phyloP scores from a whole-genome alignment of 768 basidiomycete genomes.

The Leccinum subgranulosum region DNA sequence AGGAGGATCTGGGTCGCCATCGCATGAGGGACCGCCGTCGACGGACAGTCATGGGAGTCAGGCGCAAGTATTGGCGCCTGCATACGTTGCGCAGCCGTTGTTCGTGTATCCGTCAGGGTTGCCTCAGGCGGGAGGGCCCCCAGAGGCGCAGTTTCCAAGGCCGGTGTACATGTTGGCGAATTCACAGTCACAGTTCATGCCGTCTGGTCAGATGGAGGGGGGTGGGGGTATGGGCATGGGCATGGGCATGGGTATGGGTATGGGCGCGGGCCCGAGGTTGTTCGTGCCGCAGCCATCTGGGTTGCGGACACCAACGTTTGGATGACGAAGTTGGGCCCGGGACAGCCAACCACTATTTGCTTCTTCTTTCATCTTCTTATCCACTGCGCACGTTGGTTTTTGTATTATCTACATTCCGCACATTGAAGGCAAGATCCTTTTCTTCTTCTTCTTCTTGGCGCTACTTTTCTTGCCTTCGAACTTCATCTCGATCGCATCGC shows the following conservation, averaged over 20 bases:
- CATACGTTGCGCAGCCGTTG: slow-evolving; percentile 29
- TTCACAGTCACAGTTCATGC: slow-evolving; percentile 24
- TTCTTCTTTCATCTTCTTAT: not conserved
- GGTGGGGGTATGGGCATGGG: not conserved
- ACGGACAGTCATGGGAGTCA: slow-evolving; percentile 33
- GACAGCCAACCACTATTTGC: not conserved
- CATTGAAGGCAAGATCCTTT: not conserved
- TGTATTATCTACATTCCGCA: too few relatives aligned
- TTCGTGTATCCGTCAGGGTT: slow-evolving; percentile 30
- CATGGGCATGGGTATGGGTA: not conserved
- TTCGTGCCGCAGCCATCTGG: slow-evolving; percentile 28
- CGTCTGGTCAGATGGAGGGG: slow-evolving; percentile 14
- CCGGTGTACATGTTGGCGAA: slow-evolving; percentile 31
- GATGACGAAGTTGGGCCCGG: slow-evolving; percentile 2
- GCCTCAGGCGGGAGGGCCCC: slow-evolving; percentile 28
- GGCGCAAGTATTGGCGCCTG: slow-evolving; percentile 22
- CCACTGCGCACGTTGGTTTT: not conserved
- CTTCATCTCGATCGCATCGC: not conserved
- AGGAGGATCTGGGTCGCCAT: slow-evolving; percentile 27
- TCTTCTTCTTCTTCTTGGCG: not conserved
- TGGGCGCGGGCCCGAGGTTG: slow-evolving; percentile 12
- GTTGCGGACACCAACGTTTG: slow-evolving; percentile 25
- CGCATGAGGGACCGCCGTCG: slow-evolving; percentile 29
- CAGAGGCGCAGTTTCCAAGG: slow-evolving; percentile 21
- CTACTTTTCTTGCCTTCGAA: not conserved